Percentiles rank a stretch among this genome's conserved stretches.
phyloP scores from a whole-genome alignment of 805 yeast species.

The Starmera pachycereana region DNA sequence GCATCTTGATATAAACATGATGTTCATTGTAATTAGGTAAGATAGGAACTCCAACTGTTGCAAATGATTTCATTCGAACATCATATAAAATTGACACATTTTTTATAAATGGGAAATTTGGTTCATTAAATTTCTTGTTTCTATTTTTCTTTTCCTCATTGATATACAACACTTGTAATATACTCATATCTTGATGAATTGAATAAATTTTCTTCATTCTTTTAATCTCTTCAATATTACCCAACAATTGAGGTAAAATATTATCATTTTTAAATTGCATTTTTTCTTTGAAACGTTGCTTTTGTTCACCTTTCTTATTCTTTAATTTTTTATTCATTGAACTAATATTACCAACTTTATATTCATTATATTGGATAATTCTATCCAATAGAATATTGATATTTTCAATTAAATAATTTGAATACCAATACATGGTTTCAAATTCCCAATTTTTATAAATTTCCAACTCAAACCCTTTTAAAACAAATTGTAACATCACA shows the following conservation, averaged over 20 bases:
- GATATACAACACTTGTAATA: conserved; percentile 25
- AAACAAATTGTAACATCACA: conserved; percentile 61
- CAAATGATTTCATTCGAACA: conserved; percentile 69
- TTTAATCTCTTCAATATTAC: conserved; percentile 16
- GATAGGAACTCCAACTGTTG: conserved; percentile 70
- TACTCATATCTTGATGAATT: conserved; percentile 19
- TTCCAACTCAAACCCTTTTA: conserved; percentile 69
- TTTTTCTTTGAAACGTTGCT: conserved; percentile 26
- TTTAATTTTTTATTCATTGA: conserved; percentile 29
- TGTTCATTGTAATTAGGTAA: conserved; percentile 35
- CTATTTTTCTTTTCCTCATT: conserved; percentile 17
- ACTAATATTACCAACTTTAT: conserved; percentile 24
- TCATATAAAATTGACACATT: conserved; percentile 28
- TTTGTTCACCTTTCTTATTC: conserved; percentile 44
- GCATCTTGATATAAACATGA: neutral
- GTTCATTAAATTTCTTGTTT: conserved; percentile 12
- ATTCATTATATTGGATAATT: conserved; percentile 20
- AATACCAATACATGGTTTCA: conserved; percentile 59
- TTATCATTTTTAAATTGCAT: conserved; percentile 22
- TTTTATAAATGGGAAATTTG: conserved; percentile 18
- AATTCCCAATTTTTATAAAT: conserved; percentile 65
- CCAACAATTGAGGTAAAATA: conserved; percentile 27
- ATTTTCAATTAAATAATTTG: conserved; percentile 41
- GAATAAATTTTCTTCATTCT: conserved; percentile 15
- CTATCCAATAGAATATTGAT: conserved; percentile 30